Evolutionary conservation across 2,329 filamentous ascomycete species (phyloP).

Genomic region (Rosellinia necatrix): DNA sequence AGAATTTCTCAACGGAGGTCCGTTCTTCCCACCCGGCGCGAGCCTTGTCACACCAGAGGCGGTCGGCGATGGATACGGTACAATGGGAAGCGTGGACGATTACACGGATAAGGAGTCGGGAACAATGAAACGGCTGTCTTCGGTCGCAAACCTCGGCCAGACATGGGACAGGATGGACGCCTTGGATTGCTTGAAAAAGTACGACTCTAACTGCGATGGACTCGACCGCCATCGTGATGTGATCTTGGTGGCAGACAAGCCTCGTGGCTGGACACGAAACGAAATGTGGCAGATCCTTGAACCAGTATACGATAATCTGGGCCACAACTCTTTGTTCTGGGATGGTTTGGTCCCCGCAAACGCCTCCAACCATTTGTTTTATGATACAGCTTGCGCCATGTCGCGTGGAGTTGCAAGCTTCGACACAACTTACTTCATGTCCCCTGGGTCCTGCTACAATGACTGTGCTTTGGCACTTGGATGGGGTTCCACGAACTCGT

Average conservation of each 20-base stretch:
- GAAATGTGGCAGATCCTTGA: no score
- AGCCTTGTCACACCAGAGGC: constrained; percentile 22
- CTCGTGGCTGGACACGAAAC: constrained; percentile 30
- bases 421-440: background rate
- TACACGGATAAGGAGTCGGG: background rate
- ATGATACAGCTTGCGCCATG: background rate
- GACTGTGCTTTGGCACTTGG: no score
- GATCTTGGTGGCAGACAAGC: constrained; percentile 26
- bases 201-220: constrained; percentile 19
- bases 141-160: background rate
- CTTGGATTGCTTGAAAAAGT: constrained; percentile 24
- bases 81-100: background rate
- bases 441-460: no score
- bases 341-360: background rate
- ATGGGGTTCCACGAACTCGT: background rate
- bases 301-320: no score
- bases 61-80: background rate
- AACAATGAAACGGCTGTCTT: background rate
- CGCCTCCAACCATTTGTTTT: background rate
- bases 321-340: no score
- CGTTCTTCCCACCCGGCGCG: constrained; percentile 25
- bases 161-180: constrained; percentile 1
- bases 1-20: constrained; percentile 24
- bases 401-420: background rate
- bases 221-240: constrained; percentile 23